Percentiles rank a stretch among this genome's conserved stretches.
phyloP scores from a whole-genome alignment of 495 filamentous ascomycete species.

The Neurospora sp. region DNA sequence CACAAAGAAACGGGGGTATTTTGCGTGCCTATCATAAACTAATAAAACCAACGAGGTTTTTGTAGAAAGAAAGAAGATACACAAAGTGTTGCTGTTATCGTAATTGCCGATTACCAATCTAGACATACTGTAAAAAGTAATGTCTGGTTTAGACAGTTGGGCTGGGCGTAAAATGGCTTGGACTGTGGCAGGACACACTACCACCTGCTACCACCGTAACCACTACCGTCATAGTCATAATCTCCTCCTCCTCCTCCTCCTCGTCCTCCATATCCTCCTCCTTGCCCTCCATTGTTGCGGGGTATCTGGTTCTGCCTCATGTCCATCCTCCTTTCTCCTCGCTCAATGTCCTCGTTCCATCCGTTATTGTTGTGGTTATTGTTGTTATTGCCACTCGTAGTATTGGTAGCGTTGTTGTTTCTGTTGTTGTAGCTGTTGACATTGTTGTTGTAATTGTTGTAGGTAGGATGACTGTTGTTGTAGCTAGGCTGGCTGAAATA shows the following conservation, averaged over 20 bases:
- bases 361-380: constrained; percentile 18
- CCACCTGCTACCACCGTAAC: neutral
- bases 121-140: neutral
- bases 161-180: neutral
- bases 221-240: neutral
- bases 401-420: constrained; percentile 8
- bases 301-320: neutral
- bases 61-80: neutral
- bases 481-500: neutral
- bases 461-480: neutral
- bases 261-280: neutral
- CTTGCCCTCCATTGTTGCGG: neutral
- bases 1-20: neutral
- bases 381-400: constrained; percentile 1
- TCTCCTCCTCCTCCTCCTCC: neutral
- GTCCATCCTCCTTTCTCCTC: constrained; percentile 9
- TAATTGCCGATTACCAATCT: neutral
- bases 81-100: neutral
- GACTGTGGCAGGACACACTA: neutral
- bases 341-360: constrained; percentile 25
- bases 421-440: neutral
- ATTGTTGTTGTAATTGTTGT: neutral
- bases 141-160: neutral
- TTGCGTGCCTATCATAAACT: neutral
- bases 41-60: neutral